Evolutionary conservation across 176 grass and related monocot genomes (phyloP).

Genomic region (Aechmea fasciata): DNA sequence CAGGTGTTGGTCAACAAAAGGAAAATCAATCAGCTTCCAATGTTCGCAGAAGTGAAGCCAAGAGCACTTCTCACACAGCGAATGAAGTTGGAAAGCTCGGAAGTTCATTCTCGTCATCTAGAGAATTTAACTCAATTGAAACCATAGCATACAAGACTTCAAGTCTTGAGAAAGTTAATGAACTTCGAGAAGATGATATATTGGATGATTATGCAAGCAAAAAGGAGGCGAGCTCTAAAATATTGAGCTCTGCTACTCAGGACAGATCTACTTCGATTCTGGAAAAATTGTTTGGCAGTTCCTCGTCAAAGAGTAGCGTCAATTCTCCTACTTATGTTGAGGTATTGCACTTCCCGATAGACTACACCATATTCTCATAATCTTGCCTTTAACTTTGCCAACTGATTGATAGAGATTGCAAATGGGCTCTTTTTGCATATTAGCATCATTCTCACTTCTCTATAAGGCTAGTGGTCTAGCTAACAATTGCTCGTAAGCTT

Average conservation of each 20-base stretch:
- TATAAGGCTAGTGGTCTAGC: too few species aligned
- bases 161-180: conserved; percentile 33
- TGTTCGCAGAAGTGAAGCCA: conserved; percentile 33
- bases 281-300: conserved; percentile 75
- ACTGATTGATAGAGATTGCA: too few species aligned
- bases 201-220: conserved; percentile 43
- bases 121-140: conserved; percentile 22
- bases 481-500: too few species aligned
- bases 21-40: conserved; percentile 22
- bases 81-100: conserved; percentile 15
- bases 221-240: conserved; percentile 35
- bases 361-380: not conserved
- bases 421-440: too few species aligned
- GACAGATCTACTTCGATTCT: conserved; percentile 57
- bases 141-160: conserved; percentile 13
- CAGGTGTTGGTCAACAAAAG: conserved; percentile 28
- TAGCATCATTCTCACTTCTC: too few species aligned
- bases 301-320: conserved; percentile 42
- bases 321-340: conserved; percentile 36
- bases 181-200: conserved; percentile 40
- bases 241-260: conserved; percentile 31
- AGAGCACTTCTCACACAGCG: conserved; percentile 19
- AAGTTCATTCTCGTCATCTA: conserved; percentile 6
- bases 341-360: conserved; percentile 3
- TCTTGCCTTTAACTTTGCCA: too few species aligned